Base-by-base conservation (phyloP, 2,329 filamentous ascomycete species). In the Cladosporium sp. region DNA sequence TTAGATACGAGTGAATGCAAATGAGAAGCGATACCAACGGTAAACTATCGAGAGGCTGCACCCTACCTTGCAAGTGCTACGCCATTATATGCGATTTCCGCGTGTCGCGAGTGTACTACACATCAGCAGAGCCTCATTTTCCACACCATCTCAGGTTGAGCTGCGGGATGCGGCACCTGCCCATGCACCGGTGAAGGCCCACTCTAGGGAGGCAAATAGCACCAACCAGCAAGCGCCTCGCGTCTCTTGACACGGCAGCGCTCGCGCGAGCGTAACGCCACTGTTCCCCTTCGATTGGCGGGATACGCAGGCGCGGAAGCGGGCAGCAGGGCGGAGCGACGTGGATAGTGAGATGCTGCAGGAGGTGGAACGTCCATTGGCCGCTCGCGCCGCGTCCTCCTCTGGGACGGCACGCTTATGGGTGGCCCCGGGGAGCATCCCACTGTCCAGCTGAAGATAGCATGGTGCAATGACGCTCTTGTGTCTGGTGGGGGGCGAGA, bases 1-100 rank as follows among this genome's bases (percentile, higher is more conserved):
- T 33, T 13, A 22, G 28, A n/a, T 19, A 22, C 31, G 19, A 28
- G 32, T n/a, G 19, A 32, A 16, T 41, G 33, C 28, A 40, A 37
- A 48, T 32, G 32, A 37, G 35, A 43, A n/a, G 34, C 16, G 38
- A 14, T 13, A 31, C 16, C 16, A 35, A n/a, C 14, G 11, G 10
- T 32, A 35, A 28, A 28, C n/a, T 9, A 38, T 14, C 8, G 35
- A 9, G 8, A n/a, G 16, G 35, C 16, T 38, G 35, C n/a, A 38
- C 16, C 32, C 46, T 43, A 50, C 38, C 46, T 43, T 43, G 46
- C 46, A 34, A 42, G 46, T 14, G 16, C 32, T 9, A 32, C 31
- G 40, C 46, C 46, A 50, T 50, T 50, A 43, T 50, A 50, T 50
- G 46, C 43, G 10, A n/a, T 50, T 18, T 38, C 43, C 46, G 46